A percentile compares a stretch with the other conserved stretches of the same genome.
phyloP scores from a whole-genome alignment of 2,329 filamentous ascomycete genomes.

The Cordyceps sp. region DNA sequence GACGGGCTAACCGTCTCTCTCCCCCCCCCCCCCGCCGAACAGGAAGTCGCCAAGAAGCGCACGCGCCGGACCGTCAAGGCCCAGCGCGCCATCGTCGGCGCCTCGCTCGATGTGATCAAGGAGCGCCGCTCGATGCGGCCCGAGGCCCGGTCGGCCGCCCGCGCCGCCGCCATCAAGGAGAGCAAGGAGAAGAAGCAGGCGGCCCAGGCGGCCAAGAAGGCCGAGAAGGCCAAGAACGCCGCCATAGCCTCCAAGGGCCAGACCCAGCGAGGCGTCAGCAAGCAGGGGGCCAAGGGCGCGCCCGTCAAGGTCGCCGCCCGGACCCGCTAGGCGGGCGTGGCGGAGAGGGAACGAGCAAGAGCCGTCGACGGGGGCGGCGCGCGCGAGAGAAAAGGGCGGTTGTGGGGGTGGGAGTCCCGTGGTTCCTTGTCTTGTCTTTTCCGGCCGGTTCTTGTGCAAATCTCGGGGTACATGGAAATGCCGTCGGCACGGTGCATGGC shows the following conservation, averaged over 20 bases:
- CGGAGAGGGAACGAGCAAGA: too few species aligned
- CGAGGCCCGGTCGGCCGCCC: conserved; percentile 86
- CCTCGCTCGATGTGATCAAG: conserved; percentile 99
- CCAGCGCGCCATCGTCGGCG: conserved; percentile 98
- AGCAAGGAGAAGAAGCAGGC: conserved; percentile 97
- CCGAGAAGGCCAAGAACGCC: conserved; percentile 94
- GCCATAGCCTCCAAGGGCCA: conserved; percentile 60
- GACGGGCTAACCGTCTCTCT: conserved; percentile 20
- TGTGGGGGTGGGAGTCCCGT: too few species aligned
- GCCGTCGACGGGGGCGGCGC: too few species aligned
- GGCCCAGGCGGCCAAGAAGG: conserved; percentile 85
- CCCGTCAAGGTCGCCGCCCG: conserved; percentile 71
- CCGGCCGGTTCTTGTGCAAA: too few species aligned
- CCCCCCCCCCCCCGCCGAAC: conserved; percentile 16
- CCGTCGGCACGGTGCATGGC: too few species aligned
- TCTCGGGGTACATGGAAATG: too few species aligned
- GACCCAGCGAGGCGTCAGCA: conserved; percentile 69
- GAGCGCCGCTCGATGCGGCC: conserved; percentile 91
- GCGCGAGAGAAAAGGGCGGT: too few species aligned
- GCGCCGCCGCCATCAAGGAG: conserved; percentile 82
- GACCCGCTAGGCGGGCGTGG: conserved; percentile 63
- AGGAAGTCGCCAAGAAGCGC: conserved; percentile 99
- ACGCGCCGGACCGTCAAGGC: conserved; percentile 95
- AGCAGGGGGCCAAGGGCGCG: conserved; percentile 92
- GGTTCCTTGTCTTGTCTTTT: too few species aligned